phyloP scores from a whole-genome alignment of 495 filamentous ascomycete species.

The Tuber magnatum region DNA sequence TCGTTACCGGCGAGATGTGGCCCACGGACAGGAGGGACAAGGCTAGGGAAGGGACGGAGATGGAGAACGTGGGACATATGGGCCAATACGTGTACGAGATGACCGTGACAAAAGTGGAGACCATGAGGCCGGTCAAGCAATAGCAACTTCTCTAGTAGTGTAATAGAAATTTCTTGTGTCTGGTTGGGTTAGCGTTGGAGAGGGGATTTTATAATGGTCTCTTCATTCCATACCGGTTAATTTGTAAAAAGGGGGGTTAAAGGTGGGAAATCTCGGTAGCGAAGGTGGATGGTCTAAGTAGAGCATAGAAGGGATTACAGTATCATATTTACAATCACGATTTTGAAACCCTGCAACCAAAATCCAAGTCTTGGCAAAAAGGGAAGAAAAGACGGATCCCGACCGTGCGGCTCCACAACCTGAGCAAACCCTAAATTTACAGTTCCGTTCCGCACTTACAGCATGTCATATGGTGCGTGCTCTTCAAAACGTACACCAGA shows the following conservation, averaged over 20 bases:
- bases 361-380: not conserved
- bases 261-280: too few species aligned
- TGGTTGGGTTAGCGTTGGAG: not conserved
- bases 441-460: too few species aligned
- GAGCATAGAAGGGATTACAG: not conserved
- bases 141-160: slow-evolving; percentile 28
- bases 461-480: too few species aligned
- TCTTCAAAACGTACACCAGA: too few species aligned
- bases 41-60: slow-evolving; percentile 56
- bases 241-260: not conserved
- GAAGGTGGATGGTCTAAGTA: not conserved
- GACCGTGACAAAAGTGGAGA: slow-evolving; percentile 73
- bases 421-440: too few species aligned
- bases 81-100: slow-evolving; percentile 98
- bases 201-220: not conserved
- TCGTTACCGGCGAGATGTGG: slow-evolving; percentile 80
- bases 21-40: slow-evolving; percentile 57
- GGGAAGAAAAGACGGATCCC: too few species aligned
- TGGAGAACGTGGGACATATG: slow-evolving; percentile 89
- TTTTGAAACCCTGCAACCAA: not conserved
- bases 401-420: too few species aligned
- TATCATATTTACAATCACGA: too few species aligned
- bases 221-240: not conserved
- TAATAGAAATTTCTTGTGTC: not conserved
- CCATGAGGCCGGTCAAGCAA: slow-evolving; percentile 48